These are phyloP conservation scores for Amanita exitialis DNA, from an alignment of 768 basidiomycete species.

Conservation along the genomic window DNA sequence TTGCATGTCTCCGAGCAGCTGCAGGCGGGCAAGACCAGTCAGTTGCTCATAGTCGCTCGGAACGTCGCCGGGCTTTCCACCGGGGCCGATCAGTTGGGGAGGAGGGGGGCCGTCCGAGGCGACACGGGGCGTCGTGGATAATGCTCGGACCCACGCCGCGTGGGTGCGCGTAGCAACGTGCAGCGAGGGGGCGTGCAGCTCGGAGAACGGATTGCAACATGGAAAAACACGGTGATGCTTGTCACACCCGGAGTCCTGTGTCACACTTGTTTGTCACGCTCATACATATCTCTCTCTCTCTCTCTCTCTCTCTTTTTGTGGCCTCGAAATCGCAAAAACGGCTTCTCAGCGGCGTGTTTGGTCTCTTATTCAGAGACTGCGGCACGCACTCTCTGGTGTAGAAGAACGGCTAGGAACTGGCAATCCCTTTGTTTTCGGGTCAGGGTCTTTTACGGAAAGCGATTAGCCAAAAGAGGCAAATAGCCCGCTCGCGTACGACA, in stretches of 20 bases:
- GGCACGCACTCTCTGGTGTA: not conserved
- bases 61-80: constrained; percentile 63
- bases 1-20: constrained; percentile 81
- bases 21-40: constrained; percentile 94
- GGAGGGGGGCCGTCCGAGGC: constrained; percentile 47
- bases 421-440: not conserved
- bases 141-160: constrained; percentile 40
- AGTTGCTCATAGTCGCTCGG: constrained; percentile 85
- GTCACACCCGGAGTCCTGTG: constrained; percentile 9
- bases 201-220: constrained; percentile 39
- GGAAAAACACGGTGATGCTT: constrained; percentile 11
- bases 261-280: constrained; percentile 16
- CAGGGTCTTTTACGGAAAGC: not conserved
- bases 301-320: not conserved
- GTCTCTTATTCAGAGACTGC: not conserved
- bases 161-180: constrained; percentile 19
- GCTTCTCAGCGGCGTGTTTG: constrained; percentile 8
- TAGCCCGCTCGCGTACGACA: not conserved
- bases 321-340: constrained; percentile 21
- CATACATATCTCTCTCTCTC: no score
- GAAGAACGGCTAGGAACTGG: not conserved
- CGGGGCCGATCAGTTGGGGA: constrained; percentile 61
- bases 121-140: constrained; percentile 47
- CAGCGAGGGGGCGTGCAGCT: constrained; percentile 31
- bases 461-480: constrained; percentile 5